Evolutionary conservation across 2,329 filamentous ascomycete genomes (phyloP).

Genomic region (Aureobasidium sp.): DNA sequence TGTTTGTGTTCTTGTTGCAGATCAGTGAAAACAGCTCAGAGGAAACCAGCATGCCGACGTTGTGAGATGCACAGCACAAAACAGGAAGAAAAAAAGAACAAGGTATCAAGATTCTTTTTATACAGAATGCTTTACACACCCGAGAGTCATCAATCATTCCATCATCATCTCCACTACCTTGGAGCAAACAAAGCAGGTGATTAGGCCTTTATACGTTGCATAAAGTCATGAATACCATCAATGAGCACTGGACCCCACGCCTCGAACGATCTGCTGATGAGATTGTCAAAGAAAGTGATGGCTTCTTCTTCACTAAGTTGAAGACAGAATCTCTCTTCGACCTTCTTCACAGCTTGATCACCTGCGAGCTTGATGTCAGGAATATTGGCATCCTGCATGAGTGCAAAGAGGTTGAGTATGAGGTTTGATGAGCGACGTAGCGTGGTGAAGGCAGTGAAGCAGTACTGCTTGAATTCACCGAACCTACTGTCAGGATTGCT

Average conservation of each 20-base stretch:
- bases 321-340: conserved; percentile 87
- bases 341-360: conserved; percentile 89
- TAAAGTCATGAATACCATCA: conserved; percentile 68
- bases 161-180: not conserved
- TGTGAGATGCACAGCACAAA: not conserved
- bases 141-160: not conserved
- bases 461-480: conserved; percentile 85
- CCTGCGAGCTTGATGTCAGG: conserved; percentile 71
- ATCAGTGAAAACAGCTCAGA: not conserved
- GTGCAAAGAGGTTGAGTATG: conserved; percentile 87
- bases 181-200: not conserved
- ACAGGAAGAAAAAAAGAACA: not conserved
- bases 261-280: conserved; percentile 86
- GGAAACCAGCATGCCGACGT: not conserved
- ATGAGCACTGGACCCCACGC: conserved; percentile 90
- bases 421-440: conserved; percentile 82
- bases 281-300: conserved; percentile 72
- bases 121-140: not conserved
- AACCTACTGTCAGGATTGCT: conserved; percentile 50
- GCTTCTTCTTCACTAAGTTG: conserved; percentile 91
- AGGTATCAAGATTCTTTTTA: not conserved
- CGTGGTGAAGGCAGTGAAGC: conserved; percentile 88
- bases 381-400: conserved; percentile 97
- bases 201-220: conserved; percentile 2
- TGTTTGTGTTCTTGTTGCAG: not conserved